Base-by-base conservation (phyloP, 306 rosid genomes). In the Geum urbanum region DNA sequence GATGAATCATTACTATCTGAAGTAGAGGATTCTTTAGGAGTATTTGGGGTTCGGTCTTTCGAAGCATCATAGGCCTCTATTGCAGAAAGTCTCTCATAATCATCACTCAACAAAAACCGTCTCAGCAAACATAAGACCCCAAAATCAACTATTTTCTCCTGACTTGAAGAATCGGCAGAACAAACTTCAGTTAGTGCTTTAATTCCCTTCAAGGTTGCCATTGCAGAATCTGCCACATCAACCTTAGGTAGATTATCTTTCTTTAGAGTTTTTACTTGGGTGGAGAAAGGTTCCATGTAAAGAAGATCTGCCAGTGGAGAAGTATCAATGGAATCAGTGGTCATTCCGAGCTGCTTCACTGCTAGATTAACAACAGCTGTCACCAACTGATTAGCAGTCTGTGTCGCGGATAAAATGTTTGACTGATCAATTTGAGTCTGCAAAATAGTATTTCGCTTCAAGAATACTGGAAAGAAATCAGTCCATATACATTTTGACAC, bases 61-160 rank as follows among this genome's bases (percentile, higher is more conserved):
- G 89, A 90, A 79, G 97, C 97, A 88, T 90, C 89, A 66, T 94
- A 94, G 27, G 96, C 89, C 84, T 88, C 91, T 50, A 78, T 78
- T 46, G 98, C 96, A 76, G 97, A 87, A 77, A 94, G 82, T 83
- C 86, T 90, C 80, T 94, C 98, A 81, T 87, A 94, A 87, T 94
- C 97, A 77, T 90, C 98, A 66, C 82, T 62, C 78, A 94, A 76
- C 74, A 94, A 74, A 83, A 88, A 85, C 54, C 90, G 92, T 80
- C 97, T 88, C 84, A 94, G 81, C 80, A 94, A 82, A 76, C 90
- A 78, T 68, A 94, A 76, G 67, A 90, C 80, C 77, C 98, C 96
- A 71, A 77, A 84, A 81, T 85, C 89, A 63, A 81, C 82, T 76
- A 90, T 83, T 73, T 80, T 88, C 61, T 82, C 85, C 79, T 75